Evolutionary conservation across 108 stramenopile species (phyloP).

Genomic region (Cyclotella baltica): DNA sequence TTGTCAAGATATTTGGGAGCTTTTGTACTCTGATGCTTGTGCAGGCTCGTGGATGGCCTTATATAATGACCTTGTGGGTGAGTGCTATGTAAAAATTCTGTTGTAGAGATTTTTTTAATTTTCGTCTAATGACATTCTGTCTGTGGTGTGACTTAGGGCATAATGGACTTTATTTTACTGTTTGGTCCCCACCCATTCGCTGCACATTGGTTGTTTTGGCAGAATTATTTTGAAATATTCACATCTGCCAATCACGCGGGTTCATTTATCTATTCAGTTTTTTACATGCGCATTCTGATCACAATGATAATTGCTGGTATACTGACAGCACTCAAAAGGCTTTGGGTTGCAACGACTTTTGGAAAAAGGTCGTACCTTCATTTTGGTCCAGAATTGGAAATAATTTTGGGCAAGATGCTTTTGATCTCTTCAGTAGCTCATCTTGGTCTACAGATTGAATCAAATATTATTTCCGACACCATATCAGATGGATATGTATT

Average conservation of each 20-base stretch:
- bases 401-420: constrained; percentile 69
- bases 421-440: constrained; percentile 59
- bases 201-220: constrained; percentile 54
- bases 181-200: constrained; percentile 42
- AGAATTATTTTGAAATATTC: constrained; percentile 49
- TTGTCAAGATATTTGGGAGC: constrained; percentile 54
- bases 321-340: constrained; percentile 67
- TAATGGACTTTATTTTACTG: constrained; percentile 37
- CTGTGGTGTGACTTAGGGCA: not conserved
- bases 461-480: constrained; percentile 8
- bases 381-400: constrained; percentile 63
- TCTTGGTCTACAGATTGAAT: constrained; percentile 47
- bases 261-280: constrained; percentile 16
- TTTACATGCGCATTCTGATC: constrained; percentile 53
- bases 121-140: not conserved
- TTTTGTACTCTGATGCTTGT: constrained; percentile 62
- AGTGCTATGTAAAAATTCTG: not conserved
- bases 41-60: constrained; percentile 68
- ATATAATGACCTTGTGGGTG: constrained; percentile 50
- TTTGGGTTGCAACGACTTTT: constrained; percentile 65
- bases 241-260: constrained; percentile 61
- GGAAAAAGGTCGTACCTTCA: constrained; percentile 57
- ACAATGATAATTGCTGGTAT: constrained; percentile 57
- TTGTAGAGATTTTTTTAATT: constrained; percentile 1
- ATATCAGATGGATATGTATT: constrained; percentile 26